phyloP scores from a whole-genome alignment of 345 rosid species.

The Aurinia saxatilis region DNA sequence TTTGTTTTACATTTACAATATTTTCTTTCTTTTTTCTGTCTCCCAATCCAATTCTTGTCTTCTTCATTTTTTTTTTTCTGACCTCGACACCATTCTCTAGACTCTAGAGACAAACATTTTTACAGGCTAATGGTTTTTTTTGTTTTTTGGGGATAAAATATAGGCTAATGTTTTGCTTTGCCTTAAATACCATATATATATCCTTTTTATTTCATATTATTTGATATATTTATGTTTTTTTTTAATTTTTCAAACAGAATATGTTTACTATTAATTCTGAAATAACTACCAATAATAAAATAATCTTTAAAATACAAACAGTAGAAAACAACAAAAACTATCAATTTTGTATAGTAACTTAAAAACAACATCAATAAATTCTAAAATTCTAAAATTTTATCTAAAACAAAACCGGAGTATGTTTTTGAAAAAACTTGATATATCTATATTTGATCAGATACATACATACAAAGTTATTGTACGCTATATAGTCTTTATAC shows the following conservation, averaged over 20 bases:
- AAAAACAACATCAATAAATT: too few relatives aligned
- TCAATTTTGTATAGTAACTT: too few relatives aligned
- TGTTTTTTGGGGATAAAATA: too few relatives aligned
- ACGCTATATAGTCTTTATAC: not conserved
- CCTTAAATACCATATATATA: not conserved
- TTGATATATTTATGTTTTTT: too few relatives aligned
- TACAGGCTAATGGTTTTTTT: not conserved
- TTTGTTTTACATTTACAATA: not conserved
- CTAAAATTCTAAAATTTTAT: too few relatives aligned
- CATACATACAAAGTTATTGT: not conserved
- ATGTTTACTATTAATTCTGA: too few relatives aligned
- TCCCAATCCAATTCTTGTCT: not conserved
- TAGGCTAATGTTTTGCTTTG: slow-evolving; percentile 1
- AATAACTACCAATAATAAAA: too few relatives aligned
- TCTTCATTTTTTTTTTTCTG: not conserved
- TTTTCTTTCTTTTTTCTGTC: not conserved
- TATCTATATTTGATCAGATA: not conserved
- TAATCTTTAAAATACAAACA: too few relatives aligned
- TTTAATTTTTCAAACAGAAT: too few relatives aligned
- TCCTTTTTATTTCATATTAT: too few relatives aligned
- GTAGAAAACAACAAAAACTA: too few relatives aligned
- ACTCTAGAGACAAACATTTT: not conserved
- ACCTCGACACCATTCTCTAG: slow-evolving; percentile 9
- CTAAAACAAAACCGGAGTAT: too few relatives aligned
- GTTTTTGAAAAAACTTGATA: not conserved